These are phyloP conservation scores for Salix exigua DNA, from an alignment of 345 rosid genomes.

Conservation along the genomic window DNA sequence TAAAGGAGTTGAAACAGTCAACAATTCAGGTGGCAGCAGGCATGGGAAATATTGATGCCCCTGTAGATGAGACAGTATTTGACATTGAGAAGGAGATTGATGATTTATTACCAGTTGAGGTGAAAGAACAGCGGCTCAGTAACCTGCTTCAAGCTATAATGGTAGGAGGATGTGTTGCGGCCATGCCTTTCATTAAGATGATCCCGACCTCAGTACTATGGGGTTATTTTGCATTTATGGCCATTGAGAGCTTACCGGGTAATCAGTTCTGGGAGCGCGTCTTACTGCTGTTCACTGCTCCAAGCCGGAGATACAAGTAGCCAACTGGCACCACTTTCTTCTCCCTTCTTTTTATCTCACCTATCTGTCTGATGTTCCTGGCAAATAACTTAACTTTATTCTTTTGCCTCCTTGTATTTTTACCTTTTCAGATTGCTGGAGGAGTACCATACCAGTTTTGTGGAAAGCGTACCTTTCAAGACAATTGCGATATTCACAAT, in stretches of 20 bases:
- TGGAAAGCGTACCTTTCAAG: constrained; percentile 31
- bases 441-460: constrained; percentile 22
- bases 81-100: constrained; percentile 31
- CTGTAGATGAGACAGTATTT: constrained; percentile 20
- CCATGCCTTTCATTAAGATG: constrained; percentile 30
- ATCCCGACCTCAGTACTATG: constrained; percentile 33
- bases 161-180: constrained; percentile 25
- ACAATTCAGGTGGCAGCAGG: constrained; percentile 19
- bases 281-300: constrained; percentile 27
- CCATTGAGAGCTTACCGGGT: constrained; percentile 32
- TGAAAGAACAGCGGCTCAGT: constrained; percentile 29
- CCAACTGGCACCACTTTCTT: neutral
- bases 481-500: constrained; percentile 22
- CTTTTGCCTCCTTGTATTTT: neutral
- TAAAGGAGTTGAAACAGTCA: constrained; percentile 21
- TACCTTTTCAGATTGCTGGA: constrained; percentile 22
- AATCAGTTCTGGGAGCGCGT: constrained; percentile 35
- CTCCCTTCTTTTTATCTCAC: neutral
- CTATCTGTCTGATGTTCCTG: neutral
- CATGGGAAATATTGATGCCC: constrained; percentile 6
- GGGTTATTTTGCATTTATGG: constrained; percentile 37
- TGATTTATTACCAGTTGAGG: constrained; percentile 25
- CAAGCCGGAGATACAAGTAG: constrained; percentile 32
- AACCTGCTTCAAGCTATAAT: constrained; percentile 26
- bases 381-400: neutral